Evolutionary conservation across 73 alveolate genomes (phyloP).

Genomic region (Paramecium biaurelia): DNA sequence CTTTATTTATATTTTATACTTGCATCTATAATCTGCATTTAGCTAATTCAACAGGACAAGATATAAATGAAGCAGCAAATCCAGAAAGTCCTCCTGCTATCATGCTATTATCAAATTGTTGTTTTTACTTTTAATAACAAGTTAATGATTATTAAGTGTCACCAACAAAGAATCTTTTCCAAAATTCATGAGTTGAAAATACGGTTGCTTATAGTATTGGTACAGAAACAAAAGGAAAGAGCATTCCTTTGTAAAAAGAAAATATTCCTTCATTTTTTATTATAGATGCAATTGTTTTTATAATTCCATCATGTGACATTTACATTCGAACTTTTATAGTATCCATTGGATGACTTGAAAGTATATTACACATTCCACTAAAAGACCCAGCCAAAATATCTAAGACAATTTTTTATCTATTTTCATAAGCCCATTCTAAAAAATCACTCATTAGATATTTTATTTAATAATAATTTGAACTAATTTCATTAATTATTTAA

Average conservation of each 20-base stretch:
- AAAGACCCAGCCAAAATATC: slow-evolving; percentile 59
- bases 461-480: not conserved
- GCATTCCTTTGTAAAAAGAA: slow-evolving; percentile 69
- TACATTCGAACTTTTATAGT: slow-evolving; percentile 58
- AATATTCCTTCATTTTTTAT: slow-evolving; percentile 41
- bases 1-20: slow-evolving; percentile 1
- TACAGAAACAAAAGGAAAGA: slow-evolving; percentile 65
- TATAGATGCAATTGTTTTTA: not conserved
- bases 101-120: not conserved
- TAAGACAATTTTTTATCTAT: not conserved
- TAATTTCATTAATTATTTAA: not conserved
- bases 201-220: slow-evolving; percentile 67
- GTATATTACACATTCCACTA: slow-evolving; percentile 51
- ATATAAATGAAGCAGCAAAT: slow-evolving; percentile 50
- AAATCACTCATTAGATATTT: slow-evolving; percentile 19
- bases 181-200: slow-evolving; percentile 67
- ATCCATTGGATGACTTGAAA: slow-evolving; percentile 63
- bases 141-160: not conserved
- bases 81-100: slow-evolving; percentile 65
- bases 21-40: slow-evolving; percentile 71
- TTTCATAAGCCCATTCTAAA: not conserved
- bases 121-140: not conserved
- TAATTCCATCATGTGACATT: slow-evolving; percentile 41
- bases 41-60: slow-evolving; percentile 70
- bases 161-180: slow-evolving; percentile 39